Conservation (phyloP, 306 rosid genomes). For the Medicago lupulina region DNA sequence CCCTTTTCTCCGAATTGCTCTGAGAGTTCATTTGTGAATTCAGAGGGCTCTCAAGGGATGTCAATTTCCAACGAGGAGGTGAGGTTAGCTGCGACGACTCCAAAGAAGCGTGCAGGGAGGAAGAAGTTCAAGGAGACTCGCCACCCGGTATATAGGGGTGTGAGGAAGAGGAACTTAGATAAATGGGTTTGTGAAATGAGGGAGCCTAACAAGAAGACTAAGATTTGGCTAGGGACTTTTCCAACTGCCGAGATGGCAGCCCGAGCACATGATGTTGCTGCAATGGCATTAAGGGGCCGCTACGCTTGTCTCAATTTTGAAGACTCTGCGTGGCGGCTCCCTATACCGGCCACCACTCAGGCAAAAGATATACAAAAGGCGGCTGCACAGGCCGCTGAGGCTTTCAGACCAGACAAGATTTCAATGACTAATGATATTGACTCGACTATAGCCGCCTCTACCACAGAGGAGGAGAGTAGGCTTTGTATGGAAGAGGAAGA, state of each 20-base stretch:
- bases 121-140: conserved; percentile 91
- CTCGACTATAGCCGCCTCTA: no score
- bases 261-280: background rate
- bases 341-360: background rate
- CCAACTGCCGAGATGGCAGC: background rate
- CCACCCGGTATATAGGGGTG: conserved; percentile 81
- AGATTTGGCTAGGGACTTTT: background rate
- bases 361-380: conserved; percentile 1
- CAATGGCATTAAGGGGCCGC: conserved; percentile 4
- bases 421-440: background rate
- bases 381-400: background rate
- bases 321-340: background rate
- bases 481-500: background rate
- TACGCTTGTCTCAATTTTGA: background rate
- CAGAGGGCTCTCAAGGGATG: conserved; percentile 5
- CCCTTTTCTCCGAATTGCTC: background rate
- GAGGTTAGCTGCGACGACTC: conserved; percentile 58
- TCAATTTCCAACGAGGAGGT: conserved; percentile 59
- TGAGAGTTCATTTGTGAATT: background rate
- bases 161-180: conserved; percentile 38
- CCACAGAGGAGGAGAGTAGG: background rate
- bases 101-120: conserved; percentile 85
- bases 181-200: conserved; percentile 1
- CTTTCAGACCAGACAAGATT: background rate
- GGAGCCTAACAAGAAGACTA: background rate